Base-by-base conservation (phyloP, 140 eudicot genomes). In the Stevia rebaudiana region DNA sequence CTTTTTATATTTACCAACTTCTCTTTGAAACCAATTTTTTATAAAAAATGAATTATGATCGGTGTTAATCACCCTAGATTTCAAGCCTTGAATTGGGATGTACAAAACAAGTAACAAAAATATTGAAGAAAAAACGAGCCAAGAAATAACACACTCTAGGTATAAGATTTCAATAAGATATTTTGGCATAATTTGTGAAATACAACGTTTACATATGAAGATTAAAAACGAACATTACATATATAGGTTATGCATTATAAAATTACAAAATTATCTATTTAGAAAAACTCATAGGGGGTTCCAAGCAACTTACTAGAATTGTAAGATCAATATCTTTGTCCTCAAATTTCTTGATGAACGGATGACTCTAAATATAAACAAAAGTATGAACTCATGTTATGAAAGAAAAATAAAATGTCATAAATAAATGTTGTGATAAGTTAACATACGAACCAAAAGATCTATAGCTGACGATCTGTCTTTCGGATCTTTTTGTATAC, bases 271-370 rank as follows among this genome's bases (percentile, higher is more conserved):
- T 4, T 41, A 67, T 21, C 65, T 70, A 90, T 78, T 83, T 87
- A 0, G 76, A 50, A 61, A 79, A 82, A 55, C 68, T 82, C 58
- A 81, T 80, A 37, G 96, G 98, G 19, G 96, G 57, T 62, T 88
- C 98, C 84, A 92, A 81, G 82, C 89, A 75, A 51, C 80, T 84
- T n/a, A 92, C 92, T 51, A 92, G 79, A 65, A 83, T 92, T 43
- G 75, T 78, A 41, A 92, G 85, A 79, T 88, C 92, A 61, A 88
- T 81, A 77, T 92, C 98, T 69, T 92, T 92, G 83, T 88, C 98
- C 73, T 92, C 98, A 54, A 91, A 92, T 69, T 92, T 92, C 78
- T 88, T 81, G 86, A 92, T 83, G 73, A 92, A 92, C 8, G 98
- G 92, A 68, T 92, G 98, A 73, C 67, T 72, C 97, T 90, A 81